These are phyloP conservation scores for Boletus patriciae DNA, from an alignment of 768 basidiomycete genomes.

Conservation along the genomic window DNA sequence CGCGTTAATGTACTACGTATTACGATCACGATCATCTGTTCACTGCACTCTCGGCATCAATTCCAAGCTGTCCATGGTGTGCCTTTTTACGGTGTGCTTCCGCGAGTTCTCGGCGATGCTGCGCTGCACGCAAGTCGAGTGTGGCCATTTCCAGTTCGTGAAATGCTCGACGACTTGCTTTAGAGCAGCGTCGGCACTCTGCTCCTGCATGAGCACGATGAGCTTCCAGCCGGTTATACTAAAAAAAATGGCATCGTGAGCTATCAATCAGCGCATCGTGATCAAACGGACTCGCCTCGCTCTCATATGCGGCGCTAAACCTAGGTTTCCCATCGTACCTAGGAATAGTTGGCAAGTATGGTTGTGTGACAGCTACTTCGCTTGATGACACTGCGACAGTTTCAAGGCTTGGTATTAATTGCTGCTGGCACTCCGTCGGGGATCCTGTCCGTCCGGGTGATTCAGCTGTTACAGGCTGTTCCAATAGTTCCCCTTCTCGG, in stretches of 20 bases:
- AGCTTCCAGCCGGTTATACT: slow-evolving; percentile 37
- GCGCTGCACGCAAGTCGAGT: slow-evolving; percentile 60
- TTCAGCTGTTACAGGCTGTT: slow-evolving; percentile 17
- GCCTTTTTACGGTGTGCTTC: slow-evolving; percentile 63
- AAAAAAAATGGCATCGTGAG: not conserved
- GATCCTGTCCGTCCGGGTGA: slow-evolving; percentile 27
- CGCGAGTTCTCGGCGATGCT: slow-evolving; percentile 57
- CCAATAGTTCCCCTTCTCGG: slow-evolving; percentile 13
- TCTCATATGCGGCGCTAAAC: slow-evolving; percentile 28
- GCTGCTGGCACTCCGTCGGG: slow-evolving; percentile 9
- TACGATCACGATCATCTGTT: slow-evolving; percentile 27
- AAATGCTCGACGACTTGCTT: slow-evolving; percentile 48
- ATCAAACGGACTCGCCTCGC: slow-evolving; percentile 24
- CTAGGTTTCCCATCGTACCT: slow-evolving; percentile 27
- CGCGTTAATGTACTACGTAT: slow-evolving; percentile 23
- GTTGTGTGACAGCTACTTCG: slow-evolving; percentile 25
- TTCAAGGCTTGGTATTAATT: slow-evolving; percentile 8
- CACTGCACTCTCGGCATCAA: slow-evolving; percentile 41
- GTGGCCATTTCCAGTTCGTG: slow-evolving; percentile 61
- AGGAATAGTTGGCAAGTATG: slow-evolving; percentile 37
- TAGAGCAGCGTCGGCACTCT: slow-evolving; percentile 42
- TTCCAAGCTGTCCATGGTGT: slow-evolving; percentile 58
- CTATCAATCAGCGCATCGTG: not conserved
- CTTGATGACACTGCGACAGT: slow-evolving; percentile 14
- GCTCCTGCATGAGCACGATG: slow-evolving; percentile 41